phyloP scores from a whole-genome alignment of 2,329 filamentous ascomycete species.

The Cercospora zeae-maydis region DNA sequence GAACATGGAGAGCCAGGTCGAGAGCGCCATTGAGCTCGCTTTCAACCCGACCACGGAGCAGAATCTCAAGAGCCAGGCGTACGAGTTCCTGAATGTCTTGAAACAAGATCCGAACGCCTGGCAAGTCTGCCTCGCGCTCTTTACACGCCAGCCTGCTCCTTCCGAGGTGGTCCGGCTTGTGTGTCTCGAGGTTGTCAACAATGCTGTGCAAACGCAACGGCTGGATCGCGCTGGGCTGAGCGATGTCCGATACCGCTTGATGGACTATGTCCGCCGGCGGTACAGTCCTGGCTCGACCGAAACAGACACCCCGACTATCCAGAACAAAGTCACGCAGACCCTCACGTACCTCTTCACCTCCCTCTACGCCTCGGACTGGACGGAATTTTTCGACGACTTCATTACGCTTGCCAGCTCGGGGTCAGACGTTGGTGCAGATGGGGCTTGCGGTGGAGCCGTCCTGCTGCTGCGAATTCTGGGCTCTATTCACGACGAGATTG shows the following conservation, averaged over 20 bases:
- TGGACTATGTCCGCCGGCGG: conserved; percentile 73
- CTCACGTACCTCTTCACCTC: conserved; percentile 89
- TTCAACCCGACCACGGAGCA: conserved; percentile 76
- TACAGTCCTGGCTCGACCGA: conserved; percentile 59
- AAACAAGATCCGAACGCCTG: conserved; percentile 79
- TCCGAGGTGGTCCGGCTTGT: conserved; percentile 85
- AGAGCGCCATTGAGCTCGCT: conserved; percentile 93
- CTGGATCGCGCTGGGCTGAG: conserved; percentile 69
- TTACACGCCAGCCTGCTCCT: conserved; percentile 70
- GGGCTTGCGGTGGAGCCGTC: conserved; percentile 72
- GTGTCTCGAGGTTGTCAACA: conserved; percentile 89
- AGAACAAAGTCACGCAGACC: conserved; percentile 97
- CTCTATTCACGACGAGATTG: conserved; percentile 95
- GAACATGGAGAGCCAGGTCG: conserved; percentile 60
- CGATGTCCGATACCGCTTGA: conserved; percentile 74
- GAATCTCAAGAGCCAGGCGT: conserved; percentile 74
- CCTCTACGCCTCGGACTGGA: conserved; percentile 82
- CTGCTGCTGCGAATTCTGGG: conserved; percentile 85
- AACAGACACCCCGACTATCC: conserved; percentile 71
- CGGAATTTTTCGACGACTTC: conserved; percentile 87
- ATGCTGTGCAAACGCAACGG: conserved; percentile 75
- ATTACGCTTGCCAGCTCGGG: conserved; percentile 65
- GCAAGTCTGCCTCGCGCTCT: conserved; percentile 84
- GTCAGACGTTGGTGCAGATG: conserved; percentile 50
- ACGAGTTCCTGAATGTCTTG: conserved; percentile 73